phyloP scores from a whole-genome alignment of 169 alveolate genomes.

The Toxoplasma gondii region DNA sequence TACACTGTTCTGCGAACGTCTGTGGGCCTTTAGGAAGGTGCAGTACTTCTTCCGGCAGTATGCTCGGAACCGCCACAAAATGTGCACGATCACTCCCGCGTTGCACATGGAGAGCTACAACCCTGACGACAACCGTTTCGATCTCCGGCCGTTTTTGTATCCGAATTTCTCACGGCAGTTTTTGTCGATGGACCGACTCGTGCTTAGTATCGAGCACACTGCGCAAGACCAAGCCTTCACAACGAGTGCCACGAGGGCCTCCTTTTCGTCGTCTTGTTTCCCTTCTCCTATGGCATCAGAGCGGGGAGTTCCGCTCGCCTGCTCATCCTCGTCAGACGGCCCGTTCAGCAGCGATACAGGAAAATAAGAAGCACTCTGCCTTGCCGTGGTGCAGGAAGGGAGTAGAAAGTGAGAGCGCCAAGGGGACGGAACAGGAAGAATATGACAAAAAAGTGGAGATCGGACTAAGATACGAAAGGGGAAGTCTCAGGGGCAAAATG shows the following conservation, averaged over 20 bases:
- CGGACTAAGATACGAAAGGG: too few relatives aligned
- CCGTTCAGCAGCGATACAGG: too few relatives aligned
- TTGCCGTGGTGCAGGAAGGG: too few relatives aligned
- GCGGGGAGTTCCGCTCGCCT: background rate
- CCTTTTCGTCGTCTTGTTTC: background rate
- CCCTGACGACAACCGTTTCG: conserved; percentile 89
- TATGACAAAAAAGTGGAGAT: too few relatives aligned
- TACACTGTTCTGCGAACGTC: too few relatives aligned
- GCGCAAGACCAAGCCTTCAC: background rate
- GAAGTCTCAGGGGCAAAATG: too few relatives aligned
- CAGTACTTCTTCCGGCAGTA: conserved; percentile 83
- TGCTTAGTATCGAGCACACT: background rate
- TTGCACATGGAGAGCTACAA: conserved; percentile 85
- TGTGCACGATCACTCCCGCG: conserved; percentile 87
- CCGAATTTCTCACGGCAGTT: conserved; percentile 63
- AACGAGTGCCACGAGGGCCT: background rate
- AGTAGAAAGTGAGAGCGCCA: too few relatives aligned
- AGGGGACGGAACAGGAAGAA: too few relatives aligned
- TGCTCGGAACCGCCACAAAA: conserved; percentile 87
- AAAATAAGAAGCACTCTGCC: too few relatives aligned
- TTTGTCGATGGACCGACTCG: background rate
- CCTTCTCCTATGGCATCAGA: background rate
- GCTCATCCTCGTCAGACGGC: too few relatives aligned
- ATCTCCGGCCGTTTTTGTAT: conserved; percentile 69
- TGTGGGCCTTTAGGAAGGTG: conserved; percentile 73